Conservation (phyloP, 352 stramenopile species). For the Thraustotheca clavata region DNA sequence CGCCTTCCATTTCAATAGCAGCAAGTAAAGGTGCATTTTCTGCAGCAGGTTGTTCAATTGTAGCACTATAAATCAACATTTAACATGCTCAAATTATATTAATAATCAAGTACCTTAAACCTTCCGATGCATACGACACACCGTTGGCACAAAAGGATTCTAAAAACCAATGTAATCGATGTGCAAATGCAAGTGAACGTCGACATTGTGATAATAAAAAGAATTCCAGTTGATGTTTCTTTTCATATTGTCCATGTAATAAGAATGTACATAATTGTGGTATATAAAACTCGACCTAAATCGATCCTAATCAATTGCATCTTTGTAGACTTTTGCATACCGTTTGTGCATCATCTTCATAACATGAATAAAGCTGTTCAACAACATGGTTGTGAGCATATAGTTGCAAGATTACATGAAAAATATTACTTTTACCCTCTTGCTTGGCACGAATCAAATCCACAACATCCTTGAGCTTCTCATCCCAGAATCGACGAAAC, state of each 20-base stretch:
- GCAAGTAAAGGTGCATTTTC: constrained; percentile 55
- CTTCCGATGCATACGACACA: constrained; percentile 59
- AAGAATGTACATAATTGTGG: constrained; percentile 83
- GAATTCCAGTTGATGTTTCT: constrained; percentile 75
- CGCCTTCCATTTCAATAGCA: constrained; percentile 54
- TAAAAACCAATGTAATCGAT: constrained; percentile 80
- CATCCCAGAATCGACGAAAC: constrained; percentile 73
- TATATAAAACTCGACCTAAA: constrained; percentile 83
- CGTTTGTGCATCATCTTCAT: constrained; percentile 46
- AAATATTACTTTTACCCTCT: constrained; percentile 30
- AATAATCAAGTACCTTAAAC: constrained; percentile 55
- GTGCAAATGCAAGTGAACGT: constrained; percentile 74
- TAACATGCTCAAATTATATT: not conserved
- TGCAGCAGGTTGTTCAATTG: constrained; percentile 28
- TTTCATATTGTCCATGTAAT: constrained; percentile 73
- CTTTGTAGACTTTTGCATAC: constrained; percentile 9
- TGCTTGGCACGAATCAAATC: not conserved
- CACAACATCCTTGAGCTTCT: constrained; percentile 37
- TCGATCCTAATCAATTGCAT: not conserved
- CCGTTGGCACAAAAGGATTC: constrained; percentile 73
- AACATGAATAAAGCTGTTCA: constrained; percentile 62
- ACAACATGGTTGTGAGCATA: constrained; percentile 79
- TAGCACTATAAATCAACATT: not conserved
- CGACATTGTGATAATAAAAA: constrained; percentile 79
- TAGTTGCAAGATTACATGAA: constrained; percentile 66